Base-by-base conservation (phyloP, 805 yeast species). In the Ascoidea asiatica region DNA sequence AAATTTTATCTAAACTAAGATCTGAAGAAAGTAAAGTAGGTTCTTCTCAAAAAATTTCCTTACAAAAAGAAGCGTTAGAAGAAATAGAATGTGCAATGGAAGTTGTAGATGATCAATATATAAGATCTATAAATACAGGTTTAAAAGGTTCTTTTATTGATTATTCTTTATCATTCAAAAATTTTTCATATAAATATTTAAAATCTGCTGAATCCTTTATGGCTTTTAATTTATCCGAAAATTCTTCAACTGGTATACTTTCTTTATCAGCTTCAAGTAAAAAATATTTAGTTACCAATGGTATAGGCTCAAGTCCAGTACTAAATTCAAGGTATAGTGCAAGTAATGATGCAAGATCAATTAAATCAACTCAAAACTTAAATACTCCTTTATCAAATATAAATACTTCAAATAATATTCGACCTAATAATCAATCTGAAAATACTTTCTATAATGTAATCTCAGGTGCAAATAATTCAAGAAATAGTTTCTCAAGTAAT, bases 1-100 rank as follows among this genome's bases (percentile, higher is more conserved):
- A 64, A 52, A 60, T 67, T 20, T 60, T 65, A 42, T 55, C 58
- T 19, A 63, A 57, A 39, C 50, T 70, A 37, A 64, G 68, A 44
- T 69, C 65, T 1, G 62, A 63, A 39, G 77, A 72, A 47, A 59
- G 67, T 38, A 69, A 66, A 48, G 57, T 53, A 47, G 80, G 79
- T 3, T 69, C 67, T 42, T 66, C 70, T 22, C 66, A 70, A 17
- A 58, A 56, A 5, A 65, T 75, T 0, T 57, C 67, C 15, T 54
- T 73, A 18, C 57, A 71, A 1, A 63, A 62, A 46, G 84, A 77
- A 52, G 63, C 65, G 43, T 54, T 77, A 33, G 82, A 77, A 53
- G 77, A 72, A 49, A 58, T 69, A 45, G 64, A 65, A 39, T 65
- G 69, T 48, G 67, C 74, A 36, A 61, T 73, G n/a, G 73, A 67